Conservation (phyloP, 352 stramenopile genomes). For the Pythium aquatile region DNA sequence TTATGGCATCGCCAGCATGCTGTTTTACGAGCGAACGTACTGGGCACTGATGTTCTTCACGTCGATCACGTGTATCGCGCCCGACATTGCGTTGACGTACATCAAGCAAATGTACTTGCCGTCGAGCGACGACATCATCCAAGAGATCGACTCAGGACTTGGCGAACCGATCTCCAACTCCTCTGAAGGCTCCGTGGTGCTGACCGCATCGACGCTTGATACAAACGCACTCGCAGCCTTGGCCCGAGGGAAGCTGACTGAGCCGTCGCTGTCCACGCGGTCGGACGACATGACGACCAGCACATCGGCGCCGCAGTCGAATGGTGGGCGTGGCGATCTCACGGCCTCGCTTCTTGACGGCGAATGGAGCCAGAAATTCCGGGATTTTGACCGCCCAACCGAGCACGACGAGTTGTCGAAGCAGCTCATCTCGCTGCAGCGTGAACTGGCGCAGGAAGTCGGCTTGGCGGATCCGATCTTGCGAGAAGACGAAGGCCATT, state of each 20-base stretch:
- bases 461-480: slow-evolving; percentile 57
- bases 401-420: slow-evolving; percentile 82
- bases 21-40: slow-evolving; percentile 55
- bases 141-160: slow-evolving; percentile 78
- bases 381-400: slow-evolving; percentile 71
- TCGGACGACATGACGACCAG: slow-evolving; percentile 25
- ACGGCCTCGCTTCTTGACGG: slow-evolving; percentile 56
- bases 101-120: slow-evolving; percentile 83
- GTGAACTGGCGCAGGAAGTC: slow-evolving; percentile 74
- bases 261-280: slow-evolving; percentile 8
- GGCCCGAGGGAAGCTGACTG: slow-evolving; percentile 11
- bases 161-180: slow-evolving; percentile 26
- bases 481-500: slow-evolving; percentile 69
- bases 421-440: slow-evolving; percentile 64
- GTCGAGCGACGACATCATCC: slow-evolving; percentile 80
- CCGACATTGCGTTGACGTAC: slow-evolving; percentile 72
- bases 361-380: slow-evolving; percentile 81
- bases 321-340: slow-evolving; percentile 37
- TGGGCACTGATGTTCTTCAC: slow-evolving; percentile 71
- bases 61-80: slow-evolving; percentile 52
- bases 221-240: not conserved
- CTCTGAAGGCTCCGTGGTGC: slow-evolving; percentile 16
- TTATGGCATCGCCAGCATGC: slow-evolving; percentile 49
- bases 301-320: not conserved
- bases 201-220: not conserved